A percentile compares a stretch with the other conserved stretches of the same genome.
phyloP scores from a whole-genome alignment of 176 grass and related monocot genomes.

The Eremochloa ophiuroides region DNA sequence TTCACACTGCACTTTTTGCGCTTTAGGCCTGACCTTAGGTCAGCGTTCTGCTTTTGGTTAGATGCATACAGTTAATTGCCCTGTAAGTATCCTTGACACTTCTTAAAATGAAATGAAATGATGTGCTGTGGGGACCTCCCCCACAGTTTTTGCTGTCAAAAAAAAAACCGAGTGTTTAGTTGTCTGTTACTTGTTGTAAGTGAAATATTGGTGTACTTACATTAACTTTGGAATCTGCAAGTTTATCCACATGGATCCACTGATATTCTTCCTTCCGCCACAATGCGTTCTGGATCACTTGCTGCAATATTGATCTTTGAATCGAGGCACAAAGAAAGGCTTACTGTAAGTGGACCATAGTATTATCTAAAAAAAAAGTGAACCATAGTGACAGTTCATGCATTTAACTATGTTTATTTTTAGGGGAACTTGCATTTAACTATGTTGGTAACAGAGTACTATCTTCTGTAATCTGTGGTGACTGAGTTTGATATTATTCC shows the following conservation, averaged over 20 bases:
- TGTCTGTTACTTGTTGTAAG: not conserved
- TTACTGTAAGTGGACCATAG: too few relatives aligned
- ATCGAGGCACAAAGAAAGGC: constrained; percentile 75
- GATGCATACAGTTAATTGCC: too few relatives aligned
- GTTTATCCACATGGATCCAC: constrained; percentile 89
- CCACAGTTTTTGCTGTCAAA: too few relatives aligned
- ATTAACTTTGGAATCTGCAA: constrained; percentile 31
- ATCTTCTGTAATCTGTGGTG: not conserved
- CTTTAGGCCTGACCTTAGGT: too few relatives aligned
- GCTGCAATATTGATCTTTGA: constrained; percentile 91
- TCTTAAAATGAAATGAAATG: too few relatives aligned
- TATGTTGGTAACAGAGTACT: too few relatives aligned
- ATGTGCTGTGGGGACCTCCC: too few relatives aligned
- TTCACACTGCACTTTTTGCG: constrained; percentile 96
- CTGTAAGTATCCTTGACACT: too few relatives aligned
- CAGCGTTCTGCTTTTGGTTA: too few relatives aligned
- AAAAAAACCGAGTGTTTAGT: constrained; percentile 12
- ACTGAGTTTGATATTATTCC: not conserved
- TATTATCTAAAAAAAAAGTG: too few relatives aligned
- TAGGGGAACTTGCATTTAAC: not conserved
- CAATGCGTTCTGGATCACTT: constrained; percentile 93
- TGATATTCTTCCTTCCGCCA: constrained; percentile 91
- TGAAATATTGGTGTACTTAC: not conserved
- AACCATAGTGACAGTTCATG: not conserved
- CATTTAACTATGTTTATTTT: not conserved